Evolutionary conservation across 1,284 basidiomycete genomes (phyloP), one percentile per base, ranked within the genome.

Genomic region (Ceratobasidium sp.): DNA sequence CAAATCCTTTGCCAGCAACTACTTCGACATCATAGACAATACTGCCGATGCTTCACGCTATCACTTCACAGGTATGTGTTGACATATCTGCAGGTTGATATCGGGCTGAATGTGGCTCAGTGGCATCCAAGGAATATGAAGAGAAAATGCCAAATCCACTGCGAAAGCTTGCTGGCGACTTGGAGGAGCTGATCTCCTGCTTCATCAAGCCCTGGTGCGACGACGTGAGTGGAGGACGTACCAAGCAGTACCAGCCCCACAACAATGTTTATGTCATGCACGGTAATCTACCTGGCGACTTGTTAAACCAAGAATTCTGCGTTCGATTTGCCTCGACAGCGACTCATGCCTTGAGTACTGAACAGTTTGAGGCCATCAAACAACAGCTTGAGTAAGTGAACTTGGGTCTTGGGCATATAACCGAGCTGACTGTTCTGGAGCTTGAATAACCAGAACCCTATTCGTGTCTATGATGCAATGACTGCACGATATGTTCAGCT

Each of bases 251-350:
- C 79, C 83, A 85, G 27, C 83, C 83, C 65, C 83, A 86, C 33
- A 79, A 83, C 41, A 77, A 81, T 0, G 70, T 83, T 8, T 38
- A 38, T 8, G 38, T 38, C 38, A 38, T 38, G 38, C 38, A 38
- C 8, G 38, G 4, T 3, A 38, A 84, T 66, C 80, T 86, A 16
- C 85, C 85, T 2, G 80, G 81, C 8, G 41, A 80, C 18, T 65
- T 84, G 16, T 80, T 86, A 0, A 80, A 85, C 1, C 84, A 86
- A 67, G 81, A 86, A 74, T 83, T 78, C 38, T 81, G 83, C 80
- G 81, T 82, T 10, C 84, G 84, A n/a, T n/a, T n/a, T n/a, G n/a
- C n/a, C n/a, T n/a, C n/a, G n/a, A n/a, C n/a, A n/a, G n/a, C n/a
- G n/a, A n/a, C n/a, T n/a, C n/a, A n/a, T n/a, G n/a, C n/a, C n/a